Base-by-base conservation (phyloP, 352 stramenopile species). In the Phytophthora hibernalis region DNA sequence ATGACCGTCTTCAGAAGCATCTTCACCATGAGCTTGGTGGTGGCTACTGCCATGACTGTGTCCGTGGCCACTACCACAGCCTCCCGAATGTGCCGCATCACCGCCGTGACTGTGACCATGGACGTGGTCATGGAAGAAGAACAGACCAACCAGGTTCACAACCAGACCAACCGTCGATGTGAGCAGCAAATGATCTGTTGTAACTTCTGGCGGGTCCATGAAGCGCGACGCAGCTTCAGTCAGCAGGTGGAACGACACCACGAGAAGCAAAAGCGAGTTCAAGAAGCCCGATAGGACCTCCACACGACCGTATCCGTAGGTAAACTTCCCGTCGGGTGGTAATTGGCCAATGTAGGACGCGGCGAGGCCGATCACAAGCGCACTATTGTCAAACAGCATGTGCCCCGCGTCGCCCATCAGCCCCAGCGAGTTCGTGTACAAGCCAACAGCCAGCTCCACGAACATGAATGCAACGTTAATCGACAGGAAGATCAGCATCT, bases 101-200 rank as follows among this genome's bases (percentile, higher is more conserved):
- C 55, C 72, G n/a, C 55, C 71, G 52, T 91, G 77, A 26, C 74
- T 82, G 54, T 93, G 85, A 13, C 85, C 80, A 63, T 97, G 90
- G 0, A 93, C 84, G 15, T 93, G 80, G 13, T 97, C 91, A 53
- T 97, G 91, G 49, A 97, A 97, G 76, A 93, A 97, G 21, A 96
- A 80, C 10, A 97, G 76, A 0, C 91, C 91, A 10, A 97, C 76
- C 13, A 97, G 76, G 59, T 97, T 97, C 24, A 97, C 83, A 31
- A 82, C 31, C 15, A 97, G 61, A 5, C 91, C 91, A 59, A 82
- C 79, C 4, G 89, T 84, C 6, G 89, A 97, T 31, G 89, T 96
- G 33, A 94, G 70, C 12, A 97, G 72, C 54, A 97, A 70, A 70
- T 97, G 86, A 53, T 96, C 86, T 3, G 85, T 95, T 53, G 82